Evolutionary conservation across 2,329 filamentous ascomycete species (phyloP).

Genomic region (Dothistroma pini): DNA sequence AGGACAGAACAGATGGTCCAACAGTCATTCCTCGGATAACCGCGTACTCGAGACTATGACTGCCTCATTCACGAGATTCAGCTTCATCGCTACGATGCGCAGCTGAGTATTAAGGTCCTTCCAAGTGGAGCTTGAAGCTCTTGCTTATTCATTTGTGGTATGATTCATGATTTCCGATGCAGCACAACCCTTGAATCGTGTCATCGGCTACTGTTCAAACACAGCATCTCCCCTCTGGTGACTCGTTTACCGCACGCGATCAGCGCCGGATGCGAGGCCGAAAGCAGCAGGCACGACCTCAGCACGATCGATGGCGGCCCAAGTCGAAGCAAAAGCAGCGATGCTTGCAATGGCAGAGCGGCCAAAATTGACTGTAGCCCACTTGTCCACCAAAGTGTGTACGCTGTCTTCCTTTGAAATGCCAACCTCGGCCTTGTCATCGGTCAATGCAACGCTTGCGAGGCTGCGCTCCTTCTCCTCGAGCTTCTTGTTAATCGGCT

Average conservation of each 20-base stretch:
- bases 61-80: no score
- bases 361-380: slow-evolving; percentile 53
- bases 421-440: slow-evolving; percentile 9
- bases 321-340: slow-evolving; percentile 25
- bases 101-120: not conserved
- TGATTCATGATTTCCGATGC: not conserved
- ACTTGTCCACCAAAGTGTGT: slow-evolving; percentile 54
- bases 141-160: not conserved
- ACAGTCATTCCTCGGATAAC: no score
- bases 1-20: no score
- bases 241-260: slow-evolving; percentile 1
- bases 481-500: slow-evolving; percentile 49
- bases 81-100: not conserved
- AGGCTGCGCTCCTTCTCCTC: slow-evolving; percentile 43
- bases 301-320: slow-evolving; percentile 30
- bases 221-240: not conserved
- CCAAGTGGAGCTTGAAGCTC: not conserved
- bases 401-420: slow-evolving; percentile 42
- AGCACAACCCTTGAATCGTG: not conserved
- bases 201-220: not conserved
- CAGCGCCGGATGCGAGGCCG: slow-evolving; percentile 3
- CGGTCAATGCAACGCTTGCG: slow-evolving; percentile 32
- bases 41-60: no score
- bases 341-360: slow-evolving; percentile 33
- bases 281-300: slow-evolving; percentile 24